Evolutionary conservation across 169 alveolate genomes (phyloP).

Genomic region (Plasmodium gonderi): DNA sequence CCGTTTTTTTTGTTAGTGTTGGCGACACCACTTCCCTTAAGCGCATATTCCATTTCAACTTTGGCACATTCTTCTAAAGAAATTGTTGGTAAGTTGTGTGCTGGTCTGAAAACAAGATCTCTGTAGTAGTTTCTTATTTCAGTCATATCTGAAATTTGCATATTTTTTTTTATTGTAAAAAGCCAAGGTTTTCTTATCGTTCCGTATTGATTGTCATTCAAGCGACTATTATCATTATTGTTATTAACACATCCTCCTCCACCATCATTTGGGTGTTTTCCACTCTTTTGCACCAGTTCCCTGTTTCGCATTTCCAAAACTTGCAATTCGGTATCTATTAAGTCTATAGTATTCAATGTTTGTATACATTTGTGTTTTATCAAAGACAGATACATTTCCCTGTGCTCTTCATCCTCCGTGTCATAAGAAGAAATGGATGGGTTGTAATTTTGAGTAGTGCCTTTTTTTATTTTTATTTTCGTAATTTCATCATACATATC

Average conservation of each 20-base stretch:
- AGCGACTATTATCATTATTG: not conserved
- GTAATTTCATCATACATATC: slow-evolving; percentile 11
- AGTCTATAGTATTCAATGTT: slow-evolving; percentile 31
- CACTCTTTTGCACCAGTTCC: not conserved
- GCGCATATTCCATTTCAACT: slow-evolving; percentile 79
- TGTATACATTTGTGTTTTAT: slow-evolving; percentile 25
- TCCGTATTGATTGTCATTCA: not conserved
- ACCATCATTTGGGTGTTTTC: not conserved
- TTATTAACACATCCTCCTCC: not conserved
- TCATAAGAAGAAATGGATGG: not conserved
- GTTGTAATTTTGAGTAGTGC: not conserved
- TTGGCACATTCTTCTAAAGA: slow-evolving; percentile 86
- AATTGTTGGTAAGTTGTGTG: slow-evolving; percentile 78
- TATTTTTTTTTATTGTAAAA: slow-evolving; percentile 45
- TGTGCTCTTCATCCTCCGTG: slow-evolving; percentile 5
- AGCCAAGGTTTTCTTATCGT: slow-evolving; percentile 21
- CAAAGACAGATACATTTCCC: slow-evolving; percentile 31
- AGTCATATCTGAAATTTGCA: slow-evolving; percentile 29
- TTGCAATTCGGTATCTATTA: slow-evolving; percentile 29
- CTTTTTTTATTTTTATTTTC: not conserved
- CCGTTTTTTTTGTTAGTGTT: not conserved
- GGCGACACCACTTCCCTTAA: not conserved
- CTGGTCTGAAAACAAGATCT: slow-evolving; percentile 55
- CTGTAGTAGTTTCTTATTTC: slow-evolving; percentile 40
- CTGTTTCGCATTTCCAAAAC: slow-evolving; percentile 31